Evolutionary conservation across 2,329 filamentous ascomycete species (phyloP), one percentile per base, ranked within the genome.

Genomic region (Podosphaera leucotricha): DNA sequence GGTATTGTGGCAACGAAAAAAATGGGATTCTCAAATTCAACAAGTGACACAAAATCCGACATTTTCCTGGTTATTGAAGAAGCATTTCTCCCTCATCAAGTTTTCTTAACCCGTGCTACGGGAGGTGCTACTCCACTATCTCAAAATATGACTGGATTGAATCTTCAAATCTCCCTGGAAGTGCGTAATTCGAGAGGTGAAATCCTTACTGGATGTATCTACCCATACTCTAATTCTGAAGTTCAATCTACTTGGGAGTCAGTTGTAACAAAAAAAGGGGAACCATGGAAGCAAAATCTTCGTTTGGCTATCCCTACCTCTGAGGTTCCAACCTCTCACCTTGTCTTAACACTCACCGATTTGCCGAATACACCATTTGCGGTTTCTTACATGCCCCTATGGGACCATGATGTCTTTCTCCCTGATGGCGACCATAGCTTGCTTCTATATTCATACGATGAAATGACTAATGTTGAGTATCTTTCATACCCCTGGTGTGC

Each of bases 11-110:
- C 80, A 59, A 92, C 86, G 0, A 79, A 70, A 54, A 90, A 90
- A 58, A 86, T 95, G 59, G 90, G 86, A 1, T 95, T 98, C 58
- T 83, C 87, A 2, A 86, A 86, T 11, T 86, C 86, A 1, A 87
- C 90, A 0, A 85, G 80, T 0, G 86, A 84, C 57, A 70, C 80
- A 15, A 71, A 92, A 53, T 94, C 85, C 10, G 92, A 98, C 59
- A 95, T 98, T 43, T 98, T 98, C 57, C 61, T 98, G 38, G 94
- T 85, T 0, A 61, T 98, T 41, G 75, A 76, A 46, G 77, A 84
- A 49, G 81, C 84, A 0, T 68, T 77, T n/a, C 65, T 98, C 20
- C 77, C 79, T 16, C 75, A 76, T 46, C 83, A 92, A 54, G 77
- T 80, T 28, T 59, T 77, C 0, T 58, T 79, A n/a, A 77, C 73